Conservation (phyloP, 2,329 filamentous ascomycete genomes). For the Aspergillus amoenus region DNA sequence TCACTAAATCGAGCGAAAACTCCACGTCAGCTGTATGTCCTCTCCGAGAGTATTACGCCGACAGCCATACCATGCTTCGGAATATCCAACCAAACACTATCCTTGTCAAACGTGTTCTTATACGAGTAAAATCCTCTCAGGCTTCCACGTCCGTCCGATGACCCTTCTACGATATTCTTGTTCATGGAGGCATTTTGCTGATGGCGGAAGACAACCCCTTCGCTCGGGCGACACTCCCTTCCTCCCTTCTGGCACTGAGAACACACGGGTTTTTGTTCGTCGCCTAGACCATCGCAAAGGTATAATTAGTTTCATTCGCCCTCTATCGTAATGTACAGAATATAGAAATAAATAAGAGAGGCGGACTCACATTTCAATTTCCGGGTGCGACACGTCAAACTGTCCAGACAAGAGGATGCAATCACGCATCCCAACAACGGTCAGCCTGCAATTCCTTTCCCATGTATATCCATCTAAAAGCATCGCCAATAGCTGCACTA, state of each 20-base stretch:
- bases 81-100: slow-evolving; percentile 63
- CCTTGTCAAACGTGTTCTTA: slow-evolving; percentile 63
- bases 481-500: background rate
- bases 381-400: slow-evolving; percentile 57
- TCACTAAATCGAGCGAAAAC: slow-evolving; percentile 43
- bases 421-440: background rate
- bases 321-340: background rate
- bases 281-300: slow-evolving; percentile 30
- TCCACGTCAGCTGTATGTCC: background rate
- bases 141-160: slow-evolving; percentile 40
- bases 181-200: slow-evolving; percentile 71
- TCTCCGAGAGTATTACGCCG: background rate
- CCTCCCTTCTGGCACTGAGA: slow-evolving; percentile 61
- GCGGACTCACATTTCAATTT: slow-evolving; percentile 59
- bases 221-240: slow-evolving; percentile 60
- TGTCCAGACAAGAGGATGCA: slow-evolving; percentile 21
- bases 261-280: slow-evolving; percentile 61
- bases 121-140: slow-evolving; percentile 65
- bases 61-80: slow-evolving; percentile 53
- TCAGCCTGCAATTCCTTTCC: background rate
- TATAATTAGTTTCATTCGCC: slow-evolving; percentile 5
- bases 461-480: background rate
- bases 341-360: background rate
- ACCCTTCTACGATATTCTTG: slow-evolving; percentile 43
- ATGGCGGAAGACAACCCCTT: slow-evolving; percentile 65